Percentiles rank a stretch among this genome's conserved stretches.
Conservation (phyloP, 129 eudicot genomes). For the Helianthus tuberosus region DNA sequence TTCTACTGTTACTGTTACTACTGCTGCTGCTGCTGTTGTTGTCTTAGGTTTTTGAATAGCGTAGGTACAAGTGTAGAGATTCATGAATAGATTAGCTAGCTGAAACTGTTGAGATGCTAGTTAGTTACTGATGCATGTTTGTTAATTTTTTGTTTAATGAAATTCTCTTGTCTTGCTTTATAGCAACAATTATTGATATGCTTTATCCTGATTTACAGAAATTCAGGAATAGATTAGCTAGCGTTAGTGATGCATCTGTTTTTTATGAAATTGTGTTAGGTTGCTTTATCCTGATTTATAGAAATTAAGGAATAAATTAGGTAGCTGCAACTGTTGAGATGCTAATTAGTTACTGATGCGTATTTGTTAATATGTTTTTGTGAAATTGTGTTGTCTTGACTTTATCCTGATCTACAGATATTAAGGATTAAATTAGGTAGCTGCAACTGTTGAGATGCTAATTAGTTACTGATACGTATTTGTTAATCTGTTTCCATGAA, state of each 20-base stretch:
- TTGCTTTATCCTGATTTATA: no score
- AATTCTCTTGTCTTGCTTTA: no score
- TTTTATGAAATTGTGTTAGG: no score
- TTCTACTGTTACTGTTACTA: conserved; percentile 15
- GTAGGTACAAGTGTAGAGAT: not conserved
- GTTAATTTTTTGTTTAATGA: no score
- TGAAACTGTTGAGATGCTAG: not conserved
- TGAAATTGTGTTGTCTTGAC: conserved; percentile 13
- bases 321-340: not conserved
- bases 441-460: not conserved
- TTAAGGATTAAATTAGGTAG: no score
- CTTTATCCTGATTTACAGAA: no score
- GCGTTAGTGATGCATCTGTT: no score
- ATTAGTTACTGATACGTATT: not conserved
- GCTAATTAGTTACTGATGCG: conserved; percentile 1
- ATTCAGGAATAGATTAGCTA: no score
- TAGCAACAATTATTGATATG: no score
- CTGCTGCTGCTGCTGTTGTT: conserved; percentile 15
- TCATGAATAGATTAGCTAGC: not conserved
- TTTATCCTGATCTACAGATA: no score
- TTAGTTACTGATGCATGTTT: no score
- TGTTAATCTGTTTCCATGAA: conserved; percentile 25
- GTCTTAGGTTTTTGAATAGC: not conserved
- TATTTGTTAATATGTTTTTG: conserved; percentile 20
- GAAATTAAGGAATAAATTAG: no score